These are phyloP conservation scores for Amesomyces nigricolor DNA, from an alignment of 2,329 filamentous ascomycete genomes.

Conservation along the genomic window DNA sequence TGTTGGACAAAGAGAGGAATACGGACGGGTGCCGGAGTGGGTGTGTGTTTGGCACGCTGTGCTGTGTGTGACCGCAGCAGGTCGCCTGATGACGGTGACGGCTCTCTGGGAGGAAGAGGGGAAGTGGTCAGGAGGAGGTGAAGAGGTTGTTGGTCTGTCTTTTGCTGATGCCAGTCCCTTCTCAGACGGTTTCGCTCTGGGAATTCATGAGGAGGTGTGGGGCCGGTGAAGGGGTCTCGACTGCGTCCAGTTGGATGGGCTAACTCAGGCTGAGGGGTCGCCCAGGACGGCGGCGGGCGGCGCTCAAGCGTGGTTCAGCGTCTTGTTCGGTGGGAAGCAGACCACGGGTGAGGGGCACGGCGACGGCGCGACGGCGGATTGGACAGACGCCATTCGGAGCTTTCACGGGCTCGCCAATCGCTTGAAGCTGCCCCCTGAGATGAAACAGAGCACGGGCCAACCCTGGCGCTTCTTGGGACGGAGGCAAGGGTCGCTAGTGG, in stretches of 20 bases:
- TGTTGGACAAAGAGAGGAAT: conserved; percentile 8
- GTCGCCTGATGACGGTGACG: background rate
- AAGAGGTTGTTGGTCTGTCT: background rate
- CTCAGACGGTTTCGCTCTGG: conserved; percentile 6
- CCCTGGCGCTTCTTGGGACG: conserved; percentile 21
- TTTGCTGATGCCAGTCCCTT: too few species aligned
- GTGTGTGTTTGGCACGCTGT: background rate
- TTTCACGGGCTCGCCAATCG: conserved; percentile 23
- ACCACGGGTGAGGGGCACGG: conserved; percentile 7
- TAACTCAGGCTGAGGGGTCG: conserved; percentile 21
- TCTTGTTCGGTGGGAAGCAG: background rate
- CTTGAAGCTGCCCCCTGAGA: conserved; percentile 18
- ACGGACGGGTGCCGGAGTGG: conserved; percentile 6
- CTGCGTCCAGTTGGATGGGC: conserved; percentile 7
- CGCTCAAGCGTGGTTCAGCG: conserved; percentile 1
- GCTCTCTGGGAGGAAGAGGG: background rate
- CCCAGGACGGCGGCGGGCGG: background rate
- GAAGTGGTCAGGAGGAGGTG: background rate
- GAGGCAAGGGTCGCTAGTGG: background rate
- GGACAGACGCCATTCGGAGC: conserved; percentile 15
- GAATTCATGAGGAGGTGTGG: conserved; percentile 3
- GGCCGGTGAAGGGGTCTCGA: conserved; percentile 1
- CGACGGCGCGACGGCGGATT: conserved; percentile 19
- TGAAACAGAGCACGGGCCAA: conserved; percentile 27
- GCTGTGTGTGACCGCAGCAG: conserved; percentile 5